These are phyloP conservation scores for Crucihimalaya himalaica DNA, from an alignment of 345 rosid genomes.

Conservation along the genomic window DNA sequence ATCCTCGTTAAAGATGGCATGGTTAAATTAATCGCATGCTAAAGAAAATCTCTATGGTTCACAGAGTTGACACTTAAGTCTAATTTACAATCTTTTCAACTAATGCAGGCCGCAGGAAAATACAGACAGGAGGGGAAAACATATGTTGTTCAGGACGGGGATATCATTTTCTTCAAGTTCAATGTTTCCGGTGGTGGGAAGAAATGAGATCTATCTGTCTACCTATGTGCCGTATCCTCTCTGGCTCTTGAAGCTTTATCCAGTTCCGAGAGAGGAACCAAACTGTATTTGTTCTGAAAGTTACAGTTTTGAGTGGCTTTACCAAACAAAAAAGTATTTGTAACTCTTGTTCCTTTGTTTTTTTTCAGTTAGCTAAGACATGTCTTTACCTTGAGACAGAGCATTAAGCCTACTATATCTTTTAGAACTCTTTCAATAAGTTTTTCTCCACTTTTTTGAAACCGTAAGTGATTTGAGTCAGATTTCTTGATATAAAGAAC, in stretches of 20 bases:
- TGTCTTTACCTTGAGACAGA: constrained; percentile 20
- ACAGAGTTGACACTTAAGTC: background rate
- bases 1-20: background rate
- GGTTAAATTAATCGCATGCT: background rate
- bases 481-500: background rate
- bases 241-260: constrained; percentile 24
- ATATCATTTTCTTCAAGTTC: constrained; percentile 93
- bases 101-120: constrained; percentile 83
- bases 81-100: background rate
- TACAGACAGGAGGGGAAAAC: constrained; percentile 96
- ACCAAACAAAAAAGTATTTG: constrained; percentile 24
- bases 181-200: constrained; percentile 97
- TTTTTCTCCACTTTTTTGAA: background rate
- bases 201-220: constrained; percentile 56
- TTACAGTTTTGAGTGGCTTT: constrained; percentile 21
- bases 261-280: constrained; percentile 26
- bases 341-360: constrained; percentile 17
- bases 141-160: constrained; percentile 92
- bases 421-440: constrained; percentile 30
- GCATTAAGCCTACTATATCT: constrained; percentile 16
- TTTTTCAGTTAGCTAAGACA: constrained; percentile 32
- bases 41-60: background rate
- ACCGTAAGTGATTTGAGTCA: background rate
- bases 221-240: constrained; percentile 25
- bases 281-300: constrained; percentile 18